These are phyloP conservation scores for Senna tora DNA, from an alignment of 306 rosid genomes.

Conservation along the genomic window DNA sequence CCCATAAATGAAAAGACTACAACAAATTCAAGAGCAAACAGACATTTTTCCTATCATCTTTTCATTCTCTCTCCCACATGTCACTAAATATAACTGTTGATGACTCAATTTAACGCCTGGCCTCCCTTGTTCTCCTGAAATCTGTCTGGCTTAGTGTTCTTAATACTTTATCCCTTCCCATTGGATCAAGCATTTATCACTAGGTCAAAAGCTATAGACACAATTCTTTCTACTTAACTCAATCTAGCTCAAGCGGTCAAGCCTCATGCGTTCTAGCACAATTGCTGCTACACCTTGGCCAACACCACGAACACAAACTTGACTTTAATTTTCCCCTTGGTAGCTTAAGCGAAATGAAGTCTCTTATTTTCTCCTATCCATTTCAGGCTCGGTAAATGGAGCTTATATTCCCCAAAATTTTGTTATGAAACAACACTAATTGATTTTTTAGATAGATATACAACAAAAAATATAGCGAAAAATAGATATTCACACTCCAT, in stretches of 20 bases:
- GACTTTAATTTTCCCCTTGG: not conserved
- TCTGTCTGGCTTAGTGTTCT: too few relatives aligned
- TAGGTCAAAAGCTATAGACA: too few relatives aligned
- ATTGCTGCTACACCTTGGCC: too few relatives aligned
- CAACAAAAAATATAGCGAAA: not conserved
- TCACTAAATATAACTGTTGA: not conserved
- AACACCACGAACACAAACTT: too few relatives aligned
- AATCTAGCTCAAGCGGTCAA: too few relatives aligned
- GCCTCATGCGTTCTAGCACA: too few relatives aligned
- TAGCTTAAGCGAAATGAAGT: not conserved
- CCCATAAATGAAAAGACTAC: not conserved
- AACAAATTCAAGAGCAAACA: not conserved
- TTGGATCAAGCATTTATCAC: too few relatives aligned
- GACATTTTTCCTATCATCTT: not conserved
- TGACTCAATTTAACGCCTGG: not conserved
- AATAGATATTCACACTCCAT: not conserved
- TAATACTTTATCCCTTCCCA: too few relatives aligned
- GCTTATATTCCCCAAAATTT: too few relatives aligned
- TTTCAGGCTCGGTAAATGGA: not conserved
- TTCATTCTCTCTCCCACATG: not conserved
- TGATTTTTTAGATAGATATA: not conserved
- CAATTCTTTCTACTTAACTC: too few relatives aligned
- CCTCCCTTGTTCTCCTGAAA: too few relatives aligned
- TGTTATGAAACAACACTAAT: not conserved
- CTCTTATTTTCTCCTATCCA: not conserved